Percentiles rank a stretch among this genome's conserved stretches.
These are phyloP conservation scores for Paramecium caudatum DNA, from an alignment of 73 alveolate species.

Conservation along the genomic window DNA sequence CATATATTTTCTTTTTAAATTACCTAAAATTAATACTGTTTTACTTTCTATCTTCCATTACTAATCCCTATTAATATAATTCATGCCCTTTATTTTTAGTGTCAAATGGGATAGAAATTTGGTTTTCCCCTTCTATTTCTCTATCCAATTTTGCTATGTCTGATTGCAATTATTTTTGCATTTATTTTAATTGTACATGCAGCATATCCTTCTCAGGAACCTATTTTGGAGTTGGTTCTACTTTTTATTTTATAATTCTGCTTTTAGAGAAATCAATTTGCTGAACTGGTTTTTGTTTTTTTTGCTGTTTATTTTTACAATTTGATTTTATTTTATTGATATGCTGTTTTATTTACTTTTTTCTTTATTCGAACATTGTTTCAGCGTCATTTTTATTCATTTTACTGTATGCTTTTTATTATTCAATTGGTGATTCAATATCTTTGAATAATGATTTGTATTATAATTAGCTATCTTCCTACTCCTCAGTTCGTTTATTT, in stretches of 20 bases:
- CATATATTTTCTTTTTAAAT: conserved; percentile 1
- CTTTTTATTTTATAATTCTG: neutral
- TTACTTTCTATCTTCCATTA: conserved; percentile 36
- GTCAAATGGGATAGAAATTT: neutral
- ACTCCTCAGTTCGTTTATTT: neutral
- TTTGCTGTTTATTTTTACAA: neutral
- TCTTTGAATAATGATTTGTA: conserved; percentile 34
- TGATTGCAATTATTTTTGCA: neutral
- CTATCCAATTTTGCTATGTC: conserved; percentile 13
- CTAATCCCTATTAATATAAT: conserved; percentile 1
- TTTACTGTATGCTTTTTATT: neutral
- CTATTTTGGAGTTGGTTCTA: too few relatives aligned
- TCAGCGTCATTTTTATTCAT: conserved; percentile 33
- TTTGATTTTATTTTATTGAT: conserved; percentile 11
- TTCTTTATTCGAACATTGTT: neutral
- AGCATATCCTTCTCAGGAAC: neutral
- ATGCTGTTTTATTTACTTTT: conserved; percentile 16
- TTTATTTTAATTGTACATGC: neutral
- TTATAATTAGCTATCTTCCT: neutral
- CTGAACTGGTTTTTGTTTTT: neutral
- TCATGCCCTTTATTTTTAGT: conserved; percentile 42
- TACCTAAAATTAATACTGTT: neutral
- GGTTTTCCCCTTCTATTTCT: conserved; percentile 4
- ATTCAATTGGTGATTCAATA: neutral
- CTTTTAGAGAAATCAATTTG: neutral